A percentile compares a stretch with the other conserved stretches of the same genome.
These are phyloP conservation scores for Salvia miltiorrhiza DNA, from an alignment of 257 asterid genomes.

Conservation along the genomic window DNA sequence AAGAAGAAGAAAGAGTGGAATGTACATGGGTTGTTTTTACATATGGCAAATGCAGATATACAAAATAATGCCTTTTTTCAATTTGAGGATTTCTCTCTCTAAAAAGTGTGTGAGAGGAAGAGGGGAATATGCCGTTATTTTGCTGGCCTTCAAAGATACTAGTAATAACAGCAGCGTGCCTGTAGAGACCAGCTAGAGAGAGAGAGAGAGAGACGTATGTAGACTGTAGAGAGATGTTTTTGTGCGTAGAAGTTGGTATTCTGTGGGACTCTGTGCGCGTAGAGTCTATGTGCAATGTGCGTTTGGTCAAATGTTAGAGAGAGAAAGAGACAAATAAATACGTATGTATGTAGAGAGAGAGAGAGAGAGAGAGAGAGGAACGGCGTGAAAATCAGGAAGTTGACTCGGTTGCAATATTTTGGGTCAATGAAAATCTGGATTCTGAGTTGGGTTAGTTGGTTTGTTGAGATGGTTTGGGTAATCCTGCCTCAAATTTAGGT, in stretches of 20 bases:
- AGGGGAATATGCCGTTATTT: constrained; percentile 40
- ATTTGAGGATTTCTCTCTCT: not conserved
- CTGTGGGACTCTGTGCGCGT: constrained; percentile 8
- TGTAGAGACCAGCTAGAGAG: not conserved
- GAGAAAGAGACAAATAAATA: constrained; percentile 13
- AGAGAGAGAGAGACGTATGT: not conserved
- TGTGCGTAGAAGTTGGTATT: too few relatives aligned
- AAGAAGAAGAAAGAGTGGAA: not conserved
- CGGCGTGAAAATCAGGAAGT: constrained; percentile 36
- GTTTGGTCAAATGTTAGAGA: not conserved
- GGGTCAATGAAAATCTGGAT: constrained; percentile 19
- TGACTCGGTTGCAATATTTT: constrained; percentile 25
- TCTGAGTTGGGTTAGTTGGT: not conserved
- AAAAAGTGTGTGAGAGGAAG: constrained; percentile 17
- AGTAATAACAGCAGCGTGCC: constrained; percentile 24
- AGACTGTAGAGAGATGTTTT: too few relatives aligned
- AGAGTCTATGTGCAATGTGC: not conserved
- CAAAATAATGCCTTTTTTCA: not conserved
- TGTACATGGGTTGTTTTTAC: constrained; percentile 3
- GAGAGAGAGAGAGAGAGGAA: constrained; percentile 13
- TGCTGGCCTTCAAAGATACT: constrained; percentile 31
- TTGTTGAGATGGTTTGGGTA: constrained; percentile 5
- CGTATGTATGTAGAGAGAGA: not conserved
- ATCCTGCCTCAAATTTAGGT: constrained; percentile 15
- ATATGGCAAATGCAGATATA: constrained; percentile 25